Base-by-base conservation (phyloP, 73 alveolate species). In the Uronychia setigera region DNA sequence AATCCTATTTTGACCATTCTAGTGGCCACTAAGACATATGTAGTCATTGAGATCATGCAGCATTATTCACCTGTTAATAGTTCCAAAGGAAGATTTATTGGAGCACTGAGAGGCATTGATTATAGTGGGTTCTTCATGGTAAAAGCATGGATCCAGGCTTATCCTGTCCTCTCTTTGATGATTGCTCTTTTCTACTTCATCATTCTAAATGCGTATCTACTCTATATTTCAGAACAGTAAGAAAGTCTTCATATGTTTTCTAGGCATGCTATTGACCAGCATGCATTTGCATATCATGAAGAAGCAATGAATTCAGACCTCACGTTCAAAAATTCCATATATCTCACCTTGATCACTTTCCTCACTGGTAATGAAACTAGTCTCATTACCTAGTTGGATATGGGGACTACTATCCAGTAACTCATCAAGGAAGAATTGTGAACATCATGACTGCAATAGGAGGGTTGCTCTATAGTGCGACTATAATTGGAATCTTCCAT, bases 341-440 rank as follows among this genome's bases (percentile, higher is more conserved):
- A 46, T 46, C 67, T 46, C 67, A 46, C 67, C 67, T 19, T 46
- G n/a, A 46, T 46, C 67, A 46, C 67, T 19, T 46, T 46, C 67
- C 67, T 46, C n/a, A 46, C 67, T 5, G 67, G 67, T 46, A 46
- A n/a, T n/a, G n/a, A 46, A 46, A 11, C 67, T 11, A 46, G 67
- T 46, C 19, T 46, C 19, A 46, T 46, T 46, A 19, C n/a, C 67
- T n/a, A 46, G 67, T 46, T 5, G 79, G 79, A 30, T 67, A 67
- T 67, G 79, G 79, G 32, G 79, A 67, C 32, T 67, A 26, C 79
- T 67, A 67, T 26, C 79, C 79, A 67, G 29, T 28, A 26, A 67
- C 34, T 13, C 79, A 67, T 26, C 79, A 1, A 5, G 79, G 79
- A 13, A 67, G 79, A 30, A 13, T 67, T 13, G 26, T 67, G 14